Conservation (phyloP, 2,329 filamentous ascomycete species). For the Ophiocordyceps unilateralis region DNA sequence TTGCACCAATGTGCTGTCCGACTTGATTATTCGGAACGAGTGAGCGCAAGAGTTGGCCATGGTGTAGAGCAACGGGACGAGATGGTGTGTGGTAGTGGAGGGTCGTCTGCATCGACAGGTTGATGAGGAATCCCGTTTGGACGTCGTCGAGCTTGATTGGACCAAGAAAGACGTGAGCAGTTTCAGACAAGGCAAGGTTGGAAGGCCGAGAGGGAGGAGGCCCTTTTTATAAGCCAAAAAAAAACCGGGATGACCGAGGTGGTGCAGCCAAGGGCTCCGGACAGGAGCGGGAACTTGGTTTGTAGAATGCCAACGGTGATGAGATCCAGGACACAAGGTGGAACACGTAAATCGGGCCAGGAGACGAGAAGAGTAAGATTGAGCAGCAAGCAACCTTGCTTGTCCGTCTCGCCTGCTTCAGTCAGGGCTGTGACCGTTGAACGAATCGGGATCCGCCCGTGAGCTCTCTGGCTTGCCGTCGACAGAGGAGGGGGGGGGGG, state of each 20-base stretch:
- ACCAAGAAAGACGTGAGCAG: no score
- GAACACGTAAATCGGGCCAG: neutral
- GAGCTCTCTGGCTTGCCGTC: neutral
- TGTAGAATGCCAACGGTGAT: neutral
- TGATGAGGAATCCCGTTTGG: no score
- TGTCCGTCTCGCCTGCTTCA: neutral
- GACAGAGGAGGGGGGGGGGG: neutral
- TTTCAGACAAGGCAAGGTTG: no score
- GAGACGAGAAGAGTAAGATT: neutral
- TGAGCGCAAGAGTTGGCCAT: conserved; percentile 42
- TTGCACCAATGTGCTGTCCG: conserved; percentile 45
- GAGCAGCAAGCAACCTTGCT: neutral
- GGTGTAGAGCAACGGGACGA: neutral
- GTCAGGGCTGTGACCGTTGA: neutral
- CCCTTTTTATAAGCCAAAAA: no score
- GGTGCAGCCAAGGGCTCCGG: no score
- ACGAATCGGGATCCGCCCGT: neutral
- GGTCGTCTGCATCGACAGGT: no score
- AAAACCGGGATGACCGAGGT: no score
- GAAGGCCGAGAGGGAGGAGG: no score
- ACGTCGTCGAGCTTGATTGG: no score
- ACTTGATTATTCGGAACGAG: conserved; percentile 49
- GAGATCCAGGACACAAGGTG: neutral
- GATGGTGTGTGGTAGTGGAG: neutral
- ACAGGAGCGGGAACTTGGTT: no score